Evolutionary conservation across 164 flowering plant species (phyloP).

Genomic region (Nymphaea thermarum): DNA sequence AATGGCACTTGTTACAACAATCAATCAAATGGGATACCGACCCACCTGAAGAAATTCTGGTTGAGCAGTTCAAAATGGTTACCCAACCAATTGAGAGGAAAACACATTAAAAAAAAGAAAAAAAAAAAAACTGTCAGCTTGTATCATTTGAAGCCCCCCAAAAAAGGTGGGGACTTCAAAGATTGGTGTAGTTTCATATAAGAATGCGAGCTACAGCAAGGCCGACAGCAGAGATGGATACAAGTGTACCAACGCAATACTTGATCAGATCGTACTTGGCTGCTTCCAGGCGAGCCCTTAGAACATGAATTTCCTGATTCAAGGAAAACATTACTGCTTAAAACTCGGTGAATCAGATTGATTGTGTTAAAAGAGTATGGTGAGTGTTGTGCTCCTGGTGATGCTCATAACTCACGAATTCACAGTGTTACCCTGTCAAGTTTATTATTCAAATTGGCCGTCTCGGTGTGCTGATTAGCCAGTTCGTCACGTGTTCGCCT

Average conservation of each 20-base stretch:
- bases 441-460: slow-evolving; percentile 41
- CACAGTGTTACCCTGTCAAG: slow-evolving; percentile 36
- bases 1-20: too few species aligned
- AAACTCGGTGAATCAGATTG: background rate
- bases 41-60: too few species aligned
- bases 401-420: background rate
- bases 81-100: too few species aligned
- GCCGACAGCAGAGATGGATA: slow-evolving; percentile 50
- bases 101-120: too few species aligned
- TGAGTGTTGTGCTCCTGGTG: background rate
- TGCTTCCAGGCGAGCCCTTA: slow-evolving; percentile 51
- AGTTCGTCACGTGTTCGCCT: slow-evolving; percentile 56
- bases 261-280: slow-evolving; percentile 61
- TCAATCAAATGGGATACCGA: too few species aligned
- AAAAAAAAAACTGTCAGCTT: too few species aligned
- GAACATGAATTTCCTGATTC: slow-evolving; percentile 49
- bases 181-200: slow-evolving; percentile 3
- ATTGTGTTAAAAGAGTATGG: background rate
- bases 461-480: slow-evolving; percentile 48
- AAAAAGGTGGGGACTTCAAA: too few species aligned
- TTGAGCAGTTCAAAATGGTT: too few species aligned
- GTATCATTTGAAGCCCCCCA: too few species aligned
- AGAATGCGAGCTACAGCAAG: slow-evolving; percentile 42
- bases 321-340: background rate
- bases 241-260: slow-evolving; percentile 60